phyloP scores from a whole-genome alignment of 1,284 basidiomycete genomes.

The Cutaneotrichosporon sp. region DNA sequence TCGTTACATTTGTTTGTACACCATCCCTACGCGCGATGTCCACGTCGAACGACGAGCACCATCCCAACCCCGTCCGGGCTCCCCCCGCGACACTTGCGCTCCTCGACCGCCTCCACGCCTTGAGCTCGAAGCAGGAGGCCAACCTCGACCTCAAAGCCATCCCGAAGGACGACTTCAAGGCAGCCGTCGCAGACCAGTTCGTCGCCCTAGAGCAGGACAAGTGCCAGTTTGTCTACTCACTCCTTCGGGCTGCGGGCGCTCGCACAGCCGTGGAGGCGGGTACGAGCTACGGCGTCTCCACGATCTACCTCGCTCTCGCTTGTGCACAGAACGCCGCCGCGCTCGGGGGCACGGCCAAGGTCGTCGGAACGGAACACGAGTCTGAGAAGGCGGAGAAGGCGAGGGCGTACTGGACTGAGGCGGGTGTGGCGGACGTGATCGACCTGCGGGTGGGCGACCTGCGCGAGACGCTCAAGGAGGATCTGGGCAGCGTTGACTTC shows the following conservation, averaged over 20 bases:
- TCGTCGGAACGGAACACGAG: constrained; percentile 35
- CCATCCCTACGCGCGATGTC: no score
- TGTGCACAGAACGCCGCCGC: constrained; percentile 15
- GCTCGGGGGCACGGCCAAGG: constrained; percentile 10
- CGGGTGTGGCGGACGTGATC: constrained; percentile 22
- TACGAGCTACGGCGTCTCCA: constrained; percentile 33
- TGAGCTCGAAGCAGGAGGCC: constrained; percentile 22
- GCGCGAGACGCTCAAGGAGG: constrained; percentile 25
- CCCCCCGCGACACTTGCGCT: constrained; percentile 14
- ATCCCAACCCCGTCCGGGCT: constrained; percentile 12
- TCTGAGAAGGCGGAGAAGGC: constrained; percentile 22
- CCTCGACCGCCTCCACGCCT: constrained; percentile 23
- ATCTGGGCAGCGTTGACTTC: constrained; percentile 24
- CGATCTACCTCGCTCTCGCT: constrained; percentile 36
- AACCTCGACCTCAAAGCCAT: constrained; percentile 6
- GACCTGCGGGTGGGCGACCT: constrained; percentile 35
- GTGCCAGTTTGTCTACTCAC: constrained; percentile 29
- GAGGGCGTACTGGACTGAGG: constrained; percentile 21
- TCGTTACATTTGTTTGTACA: no score
- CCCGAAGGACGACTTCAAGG: constrained; percentile 13
- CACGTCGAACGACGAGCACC: constrained; percentile 4
- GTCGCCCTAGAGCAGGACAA: constrained; percentile 36
- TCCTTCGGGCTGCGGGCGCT: constrained; percentile 16
- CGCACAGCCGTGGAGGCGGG: constrained; percentile 30
- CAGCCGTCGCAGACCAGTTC: constrained; percentile 28